These are phyloP conservation scores for Saccharum spontaneum DNA, from an alignment of 176 grass and related monocot genomes.

Conservation along the genomic window DNA sequence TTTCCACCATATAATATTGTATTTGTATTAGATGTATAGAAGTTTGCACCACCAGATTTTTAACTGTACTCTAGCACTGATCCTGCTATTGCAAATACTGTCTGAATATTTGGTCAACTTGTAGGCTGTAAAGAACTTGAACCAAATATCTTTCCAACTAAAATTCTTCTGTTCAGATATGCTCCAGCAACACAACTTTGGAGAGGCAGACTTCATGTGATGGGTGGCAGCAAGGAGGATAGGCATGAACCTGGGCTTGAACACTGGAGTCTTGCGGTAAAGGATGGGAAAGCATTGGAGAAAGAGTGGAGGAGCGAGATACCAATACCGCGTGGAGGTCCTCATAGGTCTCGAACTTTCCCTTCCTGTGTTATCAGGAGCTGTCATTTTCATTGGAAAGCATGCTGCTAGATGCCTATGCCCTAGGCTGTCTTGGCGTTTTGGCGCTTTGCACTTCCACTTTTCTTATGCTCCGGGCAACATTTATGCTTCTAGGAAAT, in stretches of 20 bases:
- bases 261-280: conserved; percentile 91
- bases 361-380: conserved; percentile 17
- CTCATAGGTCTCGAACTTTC: conserved; percentile 69
- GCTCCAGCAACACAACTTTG: conserved; percentile 98
- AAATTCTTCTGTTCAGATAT: conserved; percentile 60
- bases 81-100: not conserved
- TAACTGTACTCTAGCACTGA: not conserved
- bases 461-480: not conserved
- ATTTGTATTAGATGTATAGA: not conserved
- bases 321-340: conserved; percentile 89
- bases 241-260: conserved; percentile 85
- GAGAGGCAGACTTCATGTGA: conserved; percentile 93
- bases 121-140: not conserved
- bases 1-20: not conserved
- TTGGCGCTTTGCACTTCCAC: not conserved
- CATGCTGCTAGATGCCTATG: conserved; percentile 3
- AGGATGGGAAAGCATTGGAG: conserved; percentile 88
- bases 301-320: conserved; percentile 78
- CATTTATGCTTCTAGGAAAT: not conserved
- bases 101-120: conserved; percentile 19
- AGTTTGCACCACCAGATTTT: not conserved
- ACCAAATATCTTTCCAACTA: not conserved
- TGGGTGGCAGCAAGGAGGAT: conserved; percentile 99
- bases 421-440: not conserved
- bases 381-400: conserved; percentile 21